Conservation (phyloP, 2,329 filamentous ascomycete genomes). For the Canariomyces notabilis region DNA sequence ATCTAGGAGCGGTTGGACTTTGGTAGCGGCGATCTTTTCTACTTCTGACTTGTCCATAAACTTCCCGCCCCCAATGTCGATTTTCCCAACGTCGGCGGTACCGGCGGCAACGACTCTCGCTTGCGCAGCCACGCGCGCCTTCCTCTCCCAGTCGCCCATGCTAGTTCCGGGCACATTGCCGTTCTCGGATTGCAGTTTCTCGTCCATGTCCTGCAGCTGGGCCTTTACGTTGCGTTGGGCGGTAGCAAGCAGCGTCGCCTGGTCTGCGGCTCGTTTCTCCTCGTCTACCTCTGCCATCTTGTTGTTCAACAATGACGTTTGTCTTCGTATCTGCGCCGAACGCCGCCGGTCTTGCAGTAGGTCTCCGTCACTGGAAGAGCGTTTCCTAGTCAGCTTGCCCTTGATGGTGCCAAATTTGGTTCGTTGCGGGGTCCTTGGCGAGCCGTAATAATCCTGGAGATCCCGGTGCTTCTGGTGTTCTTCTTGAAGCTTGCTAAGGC, state of each 20-base stretch:
- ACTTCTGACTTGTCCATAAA: slow-evolving; percentile 75
- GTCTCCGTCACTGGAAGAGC: slow-evolving; percentile 61
- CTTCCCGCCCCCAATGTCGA: slow-evolving; percentile 73
- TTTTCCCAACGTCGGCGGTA: slow-evolving; percentile 48
- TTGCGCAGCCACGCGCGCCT: slow-evolving; percentile 65
- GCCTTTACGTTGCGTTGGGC: slow-evolving; percentile 84
- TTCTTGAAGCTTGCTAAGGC: slow-evolving; percentile 73
- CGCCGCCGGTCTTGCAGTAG: slow-evolving; percentile 60
- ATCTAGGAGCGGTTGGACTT: slow-evolving; percentile 77
- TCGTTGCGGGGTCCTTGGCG: slow-evolving; percentile 32
- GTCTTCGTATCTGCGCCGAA: slow-evolving; percentile 66
- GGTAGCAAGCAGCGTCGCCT: slow-evolving; percentile 67
- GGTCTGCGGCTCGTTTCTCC: slow-evolving; percentile 69
- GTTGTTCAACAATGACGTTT: slow-evolving; percentile 74
- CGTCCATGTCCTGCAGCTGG: slow-evolving; percentile 73
- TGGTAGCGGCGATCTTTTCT: slow-evolving; percentile 69
- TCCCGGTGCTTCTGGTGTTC: slow-evolving; percentile 59
- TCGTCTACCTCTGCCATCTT: slow-evolving; percentile 64
- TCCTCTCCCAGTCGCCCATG: slow-evolving; percentile 72
- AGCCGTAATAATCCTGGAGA: slow-evolving; percentile 72
- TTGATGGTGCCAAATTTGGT: slow-evolving; percentile 45
- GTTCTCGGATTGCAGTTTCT: slow-evolving; percentile 70
- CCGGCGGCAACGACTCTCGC: slow-evolving; percentile 58
- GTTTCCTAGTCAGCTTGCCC: slow-evolving; percentile 50
- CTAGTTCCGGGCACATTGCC: slow-evolving; percentile 66